Evolutionary conservation across 2,329 filamentous ascomycete genomes (phyloP).

Genomic region (Claviceps humidiphila): DNA sequence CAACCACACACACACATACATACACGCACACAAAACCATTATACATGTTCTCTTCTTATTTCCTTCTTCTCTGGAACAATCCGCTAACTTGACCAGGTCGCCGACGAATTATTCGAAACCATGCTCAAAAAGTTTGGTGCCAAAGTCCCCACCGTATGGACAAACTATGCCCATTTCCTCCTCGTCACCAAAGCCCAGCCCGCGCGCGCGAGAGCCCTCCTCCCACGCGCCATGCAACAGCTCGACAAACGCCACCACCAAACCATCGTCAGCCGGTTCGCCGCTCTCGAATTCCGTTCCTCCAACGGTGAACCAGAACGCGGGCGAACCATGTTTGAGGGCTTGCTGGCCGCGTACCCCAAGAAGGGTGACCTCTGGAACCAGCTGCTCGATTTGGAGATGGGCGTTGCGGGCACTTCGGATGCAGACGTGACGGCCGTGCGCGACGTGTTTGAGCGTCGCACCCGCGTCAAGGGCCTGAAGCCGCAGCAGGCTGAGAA

Average conservation of each 20-base stretch:
- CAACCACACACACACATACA: background rate
- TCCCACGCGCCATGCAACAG: conserved; percentile 74
- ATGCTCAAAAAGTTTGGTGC: conserved; percentile 85
- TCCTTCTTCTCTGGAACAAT: background rate
- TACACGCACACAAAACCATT: background rate
- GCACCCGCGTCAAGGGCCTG: conserved; percentile 53
- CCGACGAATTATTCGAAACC: conserved; percentile 73
- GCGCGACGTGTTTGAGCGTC: conserved; percentile 70
- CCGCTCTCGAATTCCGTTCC: conserved; percentile 80
- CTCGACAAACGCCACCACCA: conserved; percentile 53
- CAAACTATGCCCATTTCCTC: conserved; percentile 90
- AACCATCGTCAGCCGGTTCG: conserved; percentile 74
- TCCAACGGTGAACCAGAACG: conserved; percentile 73
- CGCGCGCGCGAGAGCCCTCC: conserved; percentile 62
- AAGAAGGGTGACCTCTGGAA: conserved; percentile 92
- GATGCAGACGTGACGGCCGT: conserved; percentile 43
- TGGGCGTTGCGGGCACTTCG: conserved; percentile 36
- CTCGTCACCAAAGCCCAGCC: conserved; percentile 59
- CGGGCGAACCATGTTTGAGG: conserved; percentile 89
- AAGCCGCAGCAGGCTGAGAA: conserved; percentile 74
- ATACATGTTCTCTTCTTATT: background rate
- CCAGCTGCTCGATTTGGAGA: conserved; percentile 77
- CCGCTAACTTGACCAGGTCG: conserved; percentile 45
- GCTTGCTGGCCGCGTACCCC: conserved; percentile 68
- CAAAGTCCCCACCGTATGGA: conserved; percentile 67